Conservation (phyloP, 441 rosid species). For the Omphalea diandra region DNA sequence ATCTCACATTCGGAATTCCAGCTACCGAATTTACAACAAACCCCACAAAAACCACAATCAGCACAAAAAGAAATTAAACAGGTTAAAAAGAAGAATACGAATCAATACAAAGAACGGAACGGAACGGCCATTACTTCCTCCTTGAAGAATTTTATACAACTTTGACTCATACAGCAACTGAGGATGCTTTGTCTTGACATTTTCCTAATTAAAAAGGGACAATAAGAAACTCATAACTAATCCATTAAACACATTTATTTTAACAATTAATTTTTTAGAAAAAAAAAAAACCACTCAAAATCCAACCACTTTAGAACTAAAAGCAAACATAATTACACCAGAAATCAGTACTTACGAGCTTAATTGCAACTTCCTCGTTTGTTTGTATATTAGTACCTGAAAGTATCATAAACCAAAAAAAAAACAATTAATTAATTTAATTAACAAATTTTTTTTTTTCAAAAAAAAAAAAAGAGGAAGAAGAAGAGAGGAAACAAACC, state of each 20-base stretch:
- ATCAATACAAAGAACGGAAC: background rate
- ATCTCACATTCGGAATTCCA: slow-evolving; percentile 90
- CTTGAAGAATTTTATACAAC: slow-evolving; percentile 87
- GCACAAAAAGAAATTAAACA: background rate
- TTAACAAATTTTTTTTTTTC: no score
- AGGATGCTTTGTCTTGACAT: slow-evolving; percentile 96
- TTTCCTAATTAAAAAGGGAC: slow-evolving; percentile 57
- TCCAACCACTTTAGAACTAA: background rate
- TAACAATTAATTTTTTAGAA: background rate
- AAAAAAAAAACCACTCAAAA: background rate
- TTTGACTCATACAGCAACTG: slow-evolving; percentile 93
- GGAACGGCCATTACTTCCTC: slow-evolving; percentile 73
- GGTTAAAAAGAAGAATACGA: background rate
- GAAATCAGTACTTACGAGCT: slow-evolving; percentile 65
- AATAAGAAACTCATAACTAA: background rate
- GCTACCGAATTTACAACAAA: slow-evolving; percentile 47
- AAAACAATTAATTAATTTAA: no score
- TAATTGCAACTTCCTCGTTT: slow-evolving; percentile 89
- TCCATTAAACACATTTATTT: background rate
- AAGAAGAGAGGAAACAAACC: slow-evolving; percentile 47
- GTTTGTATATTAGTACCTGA: slow-evolving; percentile 82
- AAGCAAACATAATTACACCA: background rate
- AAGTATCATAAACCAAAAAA: background rate
- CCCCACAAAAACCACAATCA: slow-evolving; percentile 1
- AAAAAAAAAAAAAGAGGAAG: background rate